These are phyloP conservation scores for Casuarina cunninghamiana DNA, from an alignment of 306 rosid species.

Conservation along the genomic window DNA sequence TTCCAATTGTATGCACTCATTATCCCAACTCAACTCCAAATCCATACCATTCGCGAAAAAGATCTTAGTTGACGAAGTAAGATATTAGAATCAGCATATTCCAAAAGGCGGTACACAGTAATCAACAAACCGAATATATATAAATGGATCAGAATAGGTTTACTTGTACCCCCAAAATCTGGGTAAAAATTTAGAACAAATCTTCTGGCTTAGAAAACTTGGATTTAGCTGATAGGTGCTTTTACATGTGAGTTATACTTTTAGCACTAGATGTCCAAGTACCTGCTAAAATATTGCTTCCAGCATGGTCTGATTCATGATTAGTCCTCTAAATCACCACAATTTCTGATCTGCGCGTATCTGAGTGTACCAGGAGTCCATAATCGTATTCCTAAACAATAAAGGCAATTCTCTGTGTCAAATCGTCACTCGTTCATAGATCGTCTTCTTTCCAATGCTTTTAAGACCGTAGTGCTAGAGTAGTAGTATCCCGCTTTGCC, in stretches of 20 bases:
- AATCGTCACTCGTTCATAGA: not conserved
- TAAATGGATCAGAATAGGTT: not conserved
- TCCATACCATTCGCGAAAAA: not conserved
- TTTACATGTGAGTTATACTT: constrained; percentile 31
- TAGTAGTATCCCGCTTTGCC: not conserved
- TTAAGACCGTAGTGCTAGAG: not conserved
- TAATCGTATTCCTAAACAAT: not conserved
- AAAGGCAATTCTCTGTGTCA: constrained; percentile 2
- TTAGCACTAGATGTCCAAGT: constrained; percentile 16
- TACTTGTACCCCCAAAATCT: constrained; percentile 6
- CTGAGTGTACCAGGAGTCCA: not conserved
- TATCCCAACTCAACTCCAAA: not conserved
- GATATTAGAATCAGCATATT: not conserved
- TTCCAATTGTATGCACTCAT: not conserved
- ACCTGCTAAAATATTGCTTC: constrained; percentile 19
- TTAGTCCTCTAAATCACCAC: constrained; percentile 1
- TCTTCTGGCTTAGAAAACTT: constrained; percentile 13
- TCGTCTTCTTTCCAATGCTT: not conserved
- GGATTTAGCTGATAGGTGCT: constrained; percentile 34
- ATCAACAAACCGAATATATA: not conserved
- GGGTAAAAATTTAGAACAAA: constrained; percentile 13
- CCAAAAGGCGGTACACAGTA: not conserved
- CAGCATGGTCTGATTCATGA: not conserved
- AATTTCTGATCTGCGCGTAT: not conserved
- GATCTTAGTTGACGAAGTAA: too few relatives aligned